phyloP scores from a whole-genome alignment of 805 yeast species.

The Kazachstania viticola region DNA sequence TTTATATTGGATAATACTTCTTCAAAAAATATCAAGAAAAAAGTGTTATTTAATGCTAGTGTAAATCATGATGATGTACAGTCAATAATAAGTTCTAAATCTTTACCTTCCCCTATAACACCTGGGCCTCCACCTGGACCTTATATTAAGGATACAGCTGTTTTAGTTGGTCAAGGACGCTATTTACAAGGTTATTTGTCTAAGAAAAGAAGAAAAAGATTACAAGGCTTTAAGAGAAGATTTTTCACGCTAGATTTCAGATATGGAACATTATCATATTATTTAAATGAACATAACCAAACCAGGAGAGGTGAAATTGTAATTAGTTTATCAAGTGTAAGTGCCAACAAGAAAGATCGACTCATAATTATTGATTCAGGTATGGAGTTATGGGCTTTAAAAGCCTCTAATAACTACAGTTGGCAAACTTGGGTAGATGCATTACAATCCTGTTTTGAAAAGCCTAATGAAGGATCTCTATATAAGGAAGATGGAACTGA shows the following conservation, averaged over 20 bases:
- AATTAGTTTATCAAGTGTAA: slow-evolving; percentile 65
- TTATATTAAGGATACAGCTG: slow-evolving; percentile 8
- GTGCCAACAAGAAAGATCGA: slow-evolving; percentile 56
- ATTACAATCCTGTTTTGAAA: slow-evolving; percentile 35
- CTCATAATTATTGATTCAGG: slow-evolving; percentile 86
- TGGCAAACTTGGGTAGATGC: slow-evolving; percentile 81
- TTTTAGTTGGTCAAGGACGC: slow-evolving; percentile 39
- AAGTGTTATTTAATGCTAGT: slow-evolving; percentile 53
- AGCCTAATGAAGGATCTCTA: slow-evolving; percentile 1
- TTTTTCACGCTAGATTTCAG: slow-evolving; percentile 75
- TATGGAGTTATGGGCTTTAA: slow-evolving; percentile 84
- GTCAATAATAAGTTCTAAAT: slow-evolving; percentile 7
- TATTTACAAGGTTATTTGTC: slow-evolving; percentile 66
- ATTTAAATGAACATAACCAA: slow-evolving; percentile 55
- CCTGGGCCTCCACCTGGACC: slow-evolving; percentile 7
- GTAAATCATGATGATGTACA: slow-evolving; percentile 17
- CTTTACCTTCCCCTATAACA: slow-evolving; percentile 9
- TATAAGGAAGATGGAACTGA: neutral
- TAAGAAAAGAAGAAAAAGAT: slow-evolving; percentile 71
- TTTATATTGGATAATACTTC: slow-evolving; percentile 88
- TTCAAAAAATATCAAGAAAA: slow-evolving; percentile 74
- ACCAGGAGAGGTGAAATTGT: slow-evolving; percentile 84
- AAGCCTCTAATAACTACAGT: slow-evolving; percentile 51
- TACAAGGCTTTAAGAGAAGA: slow-evolving; percentile 79
- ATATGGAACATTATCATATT: slow-evolving; percentile 76